These are phyloP conservation scores for Xylaria hypoxylon DNA, from an alignment of 2,329 filamentous ascomycete species.

Conservation along the genomic window DNA sequence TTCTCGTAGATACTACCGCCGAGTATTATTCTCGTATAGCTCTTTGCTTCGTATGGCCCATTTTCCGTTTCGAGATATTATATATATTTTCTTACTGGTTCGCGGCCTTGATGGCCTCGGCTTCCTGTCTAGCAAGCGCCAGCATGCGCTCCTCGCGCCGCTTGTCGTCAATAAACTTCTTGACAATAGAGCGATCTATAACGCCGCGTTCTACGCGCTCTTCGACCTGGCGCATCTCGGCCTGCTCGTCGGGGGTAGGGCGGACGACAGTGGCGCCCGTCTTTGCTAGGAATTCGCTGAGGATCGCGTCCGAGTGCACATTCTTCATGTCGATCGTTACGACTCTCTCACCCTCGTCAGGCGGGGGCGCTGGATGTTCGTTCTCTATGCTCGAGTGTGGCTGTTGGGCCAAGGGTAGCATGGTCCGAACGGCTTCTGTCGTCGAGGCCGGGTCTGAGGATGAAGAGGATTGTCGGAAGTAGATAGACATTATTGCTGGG, in stretches of 20 bases:
- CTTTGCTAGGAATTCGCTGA: constrained; percentile 70
- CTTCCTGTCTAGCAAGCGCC: constrained; percentile 64
- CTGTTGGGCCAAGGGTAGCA: constrained; percentile 53
- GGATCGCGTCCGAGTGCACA: constrained; percentile 70
- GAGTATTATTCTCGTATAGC: constrained; percentile 18
- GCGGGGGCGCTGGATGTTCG: constrained; percentile 61
- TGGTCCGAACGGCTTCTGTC: constrained; percentile 40
- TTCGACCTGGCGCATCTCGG: constrained; percentile 68
- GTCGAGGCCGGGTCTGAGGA: constrained; percentile 32
- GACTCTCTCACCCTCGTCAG: constrained; percentile 61
- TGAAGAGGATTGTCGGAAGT: constrained; percentile 61
- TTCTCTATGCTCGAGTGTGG: constrained; percentile 62
- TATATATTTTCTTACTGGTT: constrained; percentile 44
- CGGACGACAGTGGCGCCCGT: constrained; percentile 70
- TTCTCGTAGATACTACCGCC: constrained; percentile 1
- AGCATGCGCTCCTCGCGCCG: constrained; percentile 72
- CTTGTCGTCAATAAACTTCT: constrained; percentile 65
- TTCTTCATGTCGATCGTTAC: constrained; percentile 73
- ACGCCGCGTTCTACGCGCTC: constrained; percentile 64
- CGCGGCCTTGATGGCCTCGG: constrained; percentile 57
- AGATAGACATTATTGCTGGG: constrained; percentile 73
- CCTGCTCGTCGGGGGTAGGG: constrained; percentile 69
- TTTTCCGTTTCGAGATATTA: neutral
- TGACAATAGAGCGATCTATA: constrained; percentile 65
- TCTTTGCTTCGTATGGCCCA: neutral